These are phyloP conservation scores for Alternaria infectoria DNA, from an alignment of 2,329 filamentous ascomycete genomes.

Conservation along the genomic window DNA sequence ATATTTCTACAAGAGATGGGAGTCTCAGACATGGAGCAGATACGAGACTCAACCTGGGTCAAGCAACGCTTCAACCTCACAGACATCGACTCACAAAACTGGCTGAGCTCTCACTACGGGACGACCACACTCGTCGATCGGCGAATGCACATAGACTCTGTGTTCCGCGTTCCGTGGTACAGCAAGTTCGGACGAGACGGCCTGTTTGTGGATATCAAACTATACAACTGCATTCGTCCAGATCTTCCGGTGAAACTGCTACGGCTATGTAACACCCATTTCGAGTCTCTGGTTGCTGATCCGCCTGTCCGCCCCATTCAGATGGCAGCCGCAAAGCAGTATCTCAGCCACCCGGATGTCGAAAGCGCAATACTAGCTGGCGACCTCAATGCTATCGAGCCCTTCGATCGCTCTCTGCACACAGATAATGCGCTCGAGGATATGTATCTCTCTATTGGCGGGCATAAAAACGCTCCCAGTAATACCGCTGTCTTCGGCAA, in stretches of 20 bases:
- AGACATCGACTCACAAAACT: constrained; percentile 53
- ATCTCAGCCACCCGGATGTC: constrained; percentile 51
- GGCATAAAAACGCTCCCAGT: constrained; percentile 22
- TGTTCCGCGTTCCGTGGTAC: constrained; percentile 60
- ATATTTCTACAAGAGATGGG: constrained; percentile 63
- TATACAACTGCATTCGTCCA: constrained; percentile 15
- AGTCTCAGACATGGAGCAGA: constrained; percentile 52
- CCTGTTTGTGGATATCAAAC: constrained; percentile 60
- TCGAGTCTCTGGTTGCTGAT: constrained; percentile 60
- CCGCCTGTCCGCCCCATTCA: constrained; percentile 60
- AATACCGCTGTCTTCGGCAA: neutral
- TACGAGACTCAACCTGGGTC: constrained; percentile 57
- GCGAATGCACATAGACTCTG: constrained; percentile 51
- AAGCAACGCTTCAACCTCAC: constrained; percentile 57
- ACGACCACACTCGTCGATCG: constrained; percentile 61
- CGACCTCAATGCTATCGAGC: constrained; percentile 65
- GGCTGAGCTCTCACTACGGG: constrained; percentile 58
- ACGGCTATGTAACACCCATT: constrained; percentile 63
- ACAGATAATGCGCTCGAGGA: constrained; percentile 58
- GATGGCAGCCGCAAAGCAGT: constrained; percentile 52
- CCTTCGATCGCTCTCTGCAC: constrained; percentile 59
- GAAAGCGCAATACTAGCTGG: constrained; percentile 58
- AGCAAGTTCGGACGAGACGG: constrained; percentile 61
- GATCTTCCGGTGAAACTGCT: constrained; percentile 34
- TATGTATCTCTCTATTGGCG: constrained; percentile 60